Evolutionary conservation across 345 rosid genomes (phyloP), one percentile per base, ranked within the genome.

Genomic region (Theobroma cacao): DNA sequence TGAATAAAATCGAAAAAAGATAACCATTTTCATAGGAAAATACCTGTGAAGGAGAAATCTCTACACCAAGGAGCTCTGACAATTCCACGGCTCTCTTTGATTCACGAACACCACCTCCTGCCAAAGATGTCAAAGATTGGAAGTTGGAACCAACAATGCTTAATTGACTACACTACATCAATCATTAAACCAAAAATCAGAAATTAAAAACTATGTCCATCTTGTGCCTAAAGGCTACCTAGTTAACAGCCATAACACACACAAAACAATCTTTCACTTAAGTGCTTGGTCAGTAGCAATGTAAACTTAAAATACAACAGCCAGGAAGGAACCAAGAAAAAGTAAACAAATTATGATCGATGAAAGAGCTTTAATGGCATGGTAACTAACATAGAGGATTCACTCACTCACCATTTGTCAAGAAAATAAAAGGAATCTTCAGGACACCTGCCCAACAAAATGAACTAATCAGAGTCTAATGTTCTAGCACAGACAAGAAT

Each of bases 91-190:
- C 97, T 83, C 98, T 91, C 80, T 82, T 85, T 28, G 94, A 88
- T 87, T 93, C 98, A 59, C 83, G 90, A 81, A 88, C 80, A 66
- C 98, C 97, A 83, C 98, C 98, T 68, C 98, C 98, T 95, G 78
- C 9, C 59, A 36, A 58, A 81, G 61, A 40, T 22, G 69, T 11
- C 59, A 36, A 58, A 81, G 61, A 40, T 22, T 64, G 65, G 52
- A 70, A 22, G 55, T 48, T 48, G 41, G 17, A 70, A 50, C 18
- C 74, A 70, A 70, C 17, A 43, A 68, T 43, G 50, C 11, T 13
- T 48, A 38, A 38, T 22, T 6, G 13, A 24, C 5, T 41, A 67
- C 2, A 1, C 15, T 65, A 6, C 67, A 22, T 33, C 43, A 33
- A 33, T 62, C 43, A 33, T 62, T 17, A 36, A 68, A 68, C 9